Evolutionary conservation across 23 red algal species (phyloP).

Genomic region (Chondrus crispus): DNA sequence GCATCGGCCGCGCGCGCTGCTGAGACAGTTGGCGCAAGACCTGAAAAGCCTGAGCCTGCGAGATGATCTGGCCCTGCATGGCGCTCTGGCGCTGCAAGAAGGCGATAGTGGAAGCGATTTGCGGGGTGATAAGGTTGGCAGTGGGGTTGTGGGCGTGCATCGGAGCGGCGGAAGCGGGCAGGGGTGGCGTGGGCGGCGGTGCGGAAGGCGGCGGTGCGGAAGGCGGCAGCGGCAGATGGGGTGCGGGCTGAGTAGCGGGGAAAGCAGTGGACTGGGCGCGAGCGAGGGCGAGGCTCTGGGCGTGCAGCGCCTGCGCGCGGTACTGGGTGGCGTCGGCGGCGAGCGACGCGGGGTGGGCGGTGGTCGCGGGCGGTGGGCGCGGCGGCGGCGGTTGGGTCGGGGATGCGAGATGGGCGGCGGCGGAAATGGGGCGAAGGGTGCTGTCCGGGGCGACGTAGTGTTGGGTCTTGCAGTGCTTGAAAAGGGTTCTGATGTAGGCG

Average conservation of each 20-base stretch:
- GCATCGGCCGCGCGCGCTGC: too few relatives aligned
- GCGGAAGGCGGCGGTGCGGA: neutral
- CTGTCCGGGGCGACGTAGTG: slow-evolving; percentile 23
- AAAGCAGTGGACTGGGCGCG: neutral
- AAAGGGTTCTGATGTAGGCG: slow-evolving; percentile 30
- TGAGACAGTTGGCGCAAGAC: too few relatives aligned
- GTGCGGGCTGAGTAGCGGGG: neutral
- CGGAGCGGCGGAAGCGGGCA: neutral
- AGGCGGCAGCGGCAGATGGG: neutral
- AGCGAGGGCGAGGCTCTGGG: neutral
- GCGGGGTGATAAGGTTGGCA: neutral
- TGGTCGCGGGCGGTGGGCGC: neutral
- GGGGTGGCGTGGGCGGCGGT: neutral
- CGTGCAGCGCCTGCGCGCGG: too few relatives aligned
- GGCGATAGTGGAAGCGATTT: neutral
- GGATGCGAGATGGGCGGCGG: neutral
- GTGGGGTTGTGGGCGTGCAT: neutral
- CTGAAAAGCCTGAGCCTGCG: too few relatives aligned
- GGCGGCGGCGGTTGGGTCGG: neutral
- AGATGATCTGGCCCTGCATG: too few relatives aligned
- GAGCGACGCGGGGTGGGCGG: too few relatives aligned
- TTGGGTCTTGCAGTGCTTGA: slow-evolving; percentile 50
- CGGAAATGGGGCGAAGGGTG: neutral
- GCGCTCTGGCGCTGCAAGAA: neutral
- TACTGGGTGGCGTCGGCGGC: too few relatives aligned